phyloP scores from a whole-genome alignment of 208 protist species.

The Trypanosoma theileri region DNA sequence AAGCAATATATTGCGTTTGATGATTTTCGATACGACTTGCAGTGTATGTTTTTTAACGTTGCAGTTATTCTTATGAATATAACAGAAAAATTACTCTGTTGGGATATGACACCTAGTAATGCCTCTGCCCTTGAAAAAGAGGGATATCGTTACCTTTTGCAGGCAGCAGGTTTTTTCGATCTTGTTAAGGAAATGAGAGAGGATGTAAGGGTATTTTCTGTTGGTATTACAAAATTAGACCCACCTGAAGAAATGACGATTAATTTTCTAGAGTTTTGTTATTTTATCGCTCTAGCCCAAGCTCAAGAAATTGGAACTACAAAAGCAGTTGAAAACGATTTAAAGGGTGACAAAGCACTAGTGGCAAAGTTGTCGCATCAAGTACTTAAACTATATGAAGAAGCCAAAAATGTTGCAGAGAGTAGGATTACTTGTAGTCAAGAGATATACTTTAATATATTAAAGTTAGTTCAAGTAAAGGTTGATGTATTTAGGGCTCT shows the following conservation, averaged over 20 bases:
- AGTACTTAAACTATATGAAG: slow-evolving; percentile 52
- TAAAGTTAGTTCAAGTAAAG: slow-evolving; percentile 43
- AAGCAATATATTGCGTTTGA: slow-evolving; percentile 48
- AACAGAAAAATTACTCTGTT: slow-evolving; percentile 47
- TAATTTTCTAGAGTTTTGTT: slow-evolving; percentile 36
- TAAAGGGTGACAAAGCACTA: slow-evolving; percentile 34
- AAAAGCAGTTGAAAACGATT: slow-evolving; percentile 44
- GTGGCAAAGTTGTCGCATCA: slow-evolving; percentile 51
- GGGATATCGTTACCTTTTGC: slow-evolving; percentile 58
- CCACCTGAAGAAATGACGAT: slow-evolving; percentile 37
- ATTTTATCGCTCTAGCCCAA: slow-evolving; percentile 45
- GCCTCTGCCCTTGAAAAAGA: slow-evolving; percentile 48
- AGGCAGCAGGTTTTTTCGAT: slow-evolving; percentile 61
- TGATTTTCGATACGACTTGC: slow-evolving; percentile 75
- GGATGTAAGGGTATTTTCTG: slow-evolving; percentile 39
- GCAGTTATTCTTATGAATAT: slow-evolving; percentile 52
- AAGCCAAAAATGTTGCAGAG: slow-evolving; percentile 20
- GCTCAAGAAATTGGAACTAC: slow-evolving; percentile 66
- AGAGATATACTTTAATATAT: slow-evolving; percentile 35
- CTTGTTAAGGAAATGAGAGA: slow-evolving; percentile 35
- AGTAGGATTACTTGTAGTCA: slow-evolving; percentile 27
- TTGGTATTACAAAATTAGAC: slow-evolving; percentile 38
- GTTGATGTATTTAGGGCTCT: slow-evolving; percentile 46
- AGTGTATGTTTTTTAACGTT: slow-evolving; percentile 67
- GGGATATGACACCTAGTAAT: slow-evolving; percentile 15